Percentiles rank a stretch among this genome's conserved stretches.
phyloP scores from a whole-genome alignment of 768 basidiomycete genomes.

The Boletus rubropictus region DNA sequence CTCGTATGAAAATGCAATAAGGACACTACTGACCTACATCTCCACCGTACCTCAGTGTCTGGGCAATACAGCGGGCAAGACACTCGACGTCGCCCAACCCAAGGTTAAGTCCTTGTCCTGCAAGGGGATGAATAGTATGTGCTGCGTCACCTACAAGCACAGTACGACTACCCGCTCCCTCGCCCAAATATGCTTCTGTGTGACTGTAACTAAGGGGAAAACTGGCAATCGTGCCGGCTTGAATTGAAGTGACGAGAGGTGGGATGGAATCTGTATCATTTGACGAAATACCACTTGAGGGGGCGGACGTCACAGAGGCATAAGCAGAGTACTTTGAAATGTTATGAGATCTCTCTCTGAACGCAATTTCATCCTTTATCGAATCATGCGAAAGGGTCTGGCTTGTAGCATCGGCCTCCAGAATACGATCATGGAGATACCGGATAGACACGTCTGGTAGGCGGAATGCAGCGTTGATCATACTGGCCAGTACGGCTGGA shows the following conservation, averaged over 20 bases:
- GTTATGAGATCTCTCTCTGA: constrained; percentile 66
- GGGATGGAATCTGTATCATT: constrained; percentile 60
- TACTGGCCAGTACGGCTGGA: constrained; percentile 53
- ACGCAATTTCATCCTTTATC: constrained; percentile 59
- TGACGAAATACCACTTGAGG: constrained; percentile 51
- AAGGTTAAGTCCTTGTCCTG: constrained; percentile 92
- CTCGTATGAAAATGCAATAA: not conserved
- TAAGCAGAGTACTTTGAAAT: constrained; percentile 62
- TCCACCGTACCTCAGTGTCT: constrained; percentile 54
- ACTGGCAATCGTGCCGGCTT: constrained; percentile 70
- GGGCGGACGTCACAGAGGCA: constrained; percentile 38
- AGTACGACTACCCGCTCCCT: constrained; percentile 58
- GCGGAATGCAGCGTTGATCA: constrained; percentile 91
- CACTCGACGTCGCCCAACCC: constrained; percentile 84
- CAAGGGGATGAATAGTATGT: constrained; percentile 90
- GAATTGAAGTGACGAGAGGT: constrained; percentile 66
- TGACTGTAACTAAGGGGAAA: constrained; percentile 89
- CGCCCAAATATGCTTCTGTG: constrained; percentile 80
- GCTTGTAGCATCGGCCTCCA: constrained; percentile 46
- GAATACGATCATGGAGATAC: constrained; percentile 57
- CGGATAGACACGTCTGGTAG: constrained; percentile 68
- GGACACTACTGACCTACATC: constrained; percentile 64
- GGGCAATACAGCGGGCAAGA: constrained; percentile 59
- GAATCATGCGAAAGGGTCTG: constrained; percentile 42
- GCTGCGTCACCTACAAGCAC: constrained; percentile 95